Evolutionary conservation across 208 protist species (phyloP).

Genomic region (Leishmania martiniquensis): DNA sequence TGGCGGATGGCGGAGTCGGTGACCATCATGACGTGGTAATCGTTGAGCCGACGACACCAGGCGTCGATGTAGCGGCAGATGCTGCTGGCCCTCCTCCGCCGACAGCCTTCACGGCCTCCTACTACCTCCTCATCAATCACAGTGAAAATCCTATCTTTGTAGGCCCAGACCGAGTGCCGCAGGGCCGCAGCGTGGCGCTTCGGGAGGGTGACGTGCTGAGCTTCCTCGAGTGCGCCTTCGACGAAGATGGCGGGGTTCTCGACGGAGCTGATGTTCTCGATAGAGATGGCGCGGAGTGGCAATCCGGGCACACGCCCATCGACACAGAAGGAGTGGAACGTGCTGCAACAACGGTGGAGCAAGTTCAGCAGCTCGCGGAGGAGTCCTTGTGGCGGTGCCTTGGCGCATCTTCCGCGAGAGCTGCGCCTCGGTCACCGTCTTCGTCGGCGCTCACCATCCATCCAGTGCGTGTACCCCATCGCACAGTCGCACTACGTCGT

Average conservation of each 20-base stretch:
- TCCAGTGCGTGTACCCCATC: constrained; percentile 1
- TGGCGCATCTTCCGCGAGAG: background rate
- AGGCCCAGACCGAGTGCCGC: constrained; percentile 34
- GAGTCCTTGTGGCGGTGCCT: constrained; percentile 22
- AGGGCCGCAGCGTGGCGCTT: constrained; percentile 43
- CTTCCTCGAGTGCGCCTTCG: constrained; percentile 82
- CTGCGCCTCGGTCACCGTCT: background rate
- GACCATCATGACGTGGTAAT: constrained; percentile 14
- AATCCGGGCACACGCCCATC: background rate
- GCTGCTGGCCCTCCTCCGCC: background rate
- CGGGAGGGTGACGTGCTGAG: constrained; percentile 72
- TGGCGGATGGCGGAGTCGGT: background rate
- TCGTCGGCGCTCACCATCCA: background rate
- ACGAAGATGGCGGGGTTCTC: constrained; percentile 62
- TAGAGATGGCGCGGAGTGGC: background rate
- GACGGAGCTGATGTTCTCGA: constrained; percentile 6
- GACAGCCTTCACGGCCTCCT: constrained; percentile 35
- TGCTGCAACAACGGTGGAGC: constrained; percentile 5
- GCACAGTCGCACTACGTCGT: constrained; percentile 11
- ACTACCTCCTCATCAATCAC: constrained; percentile 83
- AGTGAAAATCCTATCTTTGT: constrained; percentile 72
- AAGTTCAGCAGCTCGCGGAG: constrained; percentile 11
- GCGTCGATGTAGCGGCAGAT: background rate
- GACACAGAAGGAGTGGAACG: background rate
- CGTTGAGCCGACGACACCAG: constrained; percentile 3